Evolutionary conservation across 1,139 yeast species (phyloP).

Genomic region (Diutina siamensis): DNA sequence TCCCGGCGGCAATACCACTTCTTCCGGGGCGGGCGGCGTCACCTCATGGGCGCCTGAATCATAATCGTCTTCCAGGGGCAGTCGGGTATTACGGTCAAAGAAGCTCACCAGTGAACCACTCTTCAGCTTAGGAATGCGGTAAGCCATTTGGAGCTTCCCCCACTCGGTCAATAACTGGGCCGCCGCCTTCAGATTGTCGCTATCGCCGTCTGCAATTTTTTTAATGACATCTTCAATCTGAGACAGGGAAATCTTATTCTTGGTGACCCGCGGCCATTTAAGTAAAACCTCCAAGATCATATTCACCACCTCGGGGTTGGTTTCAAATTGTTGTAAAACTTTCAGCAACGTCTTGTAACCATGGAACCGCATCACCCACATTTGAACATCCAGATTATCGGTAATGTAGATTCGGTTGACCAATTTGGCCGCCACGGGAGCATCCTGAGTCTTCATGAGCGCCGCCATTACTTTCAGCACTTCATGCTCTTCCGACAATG

Average conservation of each 20-base stretch:
- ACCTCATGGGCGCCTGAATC: constrained; percentile 29
- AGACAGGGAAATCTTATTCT: constrained; percentile 71
- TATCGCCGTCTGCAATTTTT: constrained; percentile 22
- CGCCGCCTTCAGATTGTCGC: constrained; percentile 24
- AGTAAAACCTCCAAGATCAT: constrained; percentile 46
- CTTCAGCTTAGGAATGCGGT: constrained; percentile 56
- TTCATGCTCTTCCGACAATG: constrained; percentile 40
- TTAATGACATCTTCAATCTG: constrained; percentile 58
- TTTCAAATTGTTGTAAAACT: constrained; percentile 20
- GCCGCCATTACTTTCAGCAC: constrained; percentile 77
- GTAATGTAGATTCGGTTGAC: constrained; percentile 56
- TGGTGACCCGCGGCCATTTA: constrained; percentile 73
- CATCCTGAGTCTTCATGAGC: constrained; percentile 65
- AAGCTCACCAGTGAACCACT: constrained; percentile 13
- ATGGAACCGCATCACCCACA: constrained; percentile 62
- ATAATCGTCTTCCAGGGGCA: constrained; percentile 6
- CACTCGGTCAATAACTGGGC: constrained; percentile 48
- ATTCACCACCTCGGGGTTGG: constrained; percentile 26
- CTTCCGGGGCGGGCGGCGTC: constrained; percentile 7
- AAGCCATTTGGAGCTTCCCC: constrained; percentile 70
- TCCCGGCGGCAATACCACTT: constrained; percentile 31
- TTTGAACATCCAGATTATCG: constrained; percentile 41
- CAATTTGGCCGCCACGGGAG: constrained; percentile 52
- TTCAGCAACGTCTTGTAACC: constrained; percentile 76
- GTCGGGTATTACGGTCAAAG: constrained; percentile 18